Percentiles rank a stretch among this genome's conserved stretches.
These are phyloP conservation scores for Sclerotinia minor DNA, from an alignment of 2,329 filamentous ascomycete genomes.

Conservation along the genomic window DNA sequence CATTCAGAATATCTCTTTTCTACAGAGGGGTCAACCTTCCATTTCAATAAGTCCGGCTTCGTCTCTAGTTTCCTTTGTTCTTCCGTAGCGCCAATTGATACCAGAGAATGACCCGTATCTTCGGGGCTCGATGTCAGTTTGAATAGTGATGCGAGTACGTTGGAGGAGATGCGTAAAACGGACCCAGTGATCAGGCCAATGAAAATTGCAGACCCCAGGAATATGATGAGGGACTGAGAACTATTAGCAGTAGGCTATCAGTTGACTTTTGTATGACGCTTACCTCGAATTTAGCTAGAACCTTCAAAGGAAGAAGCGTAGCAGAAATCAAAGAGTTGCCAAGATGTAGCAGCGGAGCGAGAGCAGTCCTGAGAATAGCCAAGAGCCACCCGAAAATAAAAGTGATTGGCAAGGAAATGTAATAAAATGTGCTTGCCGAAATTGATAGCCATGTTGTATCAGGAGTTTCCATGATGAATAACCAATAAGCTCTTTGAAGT, in stretches of 20 bases:
- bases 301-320: slow-evolving; percentile 35
- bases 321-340: slow-evolving; percentile 31
- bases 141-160: slow-evolving; percentile 54
- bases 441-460: slow-evolving; percentile 34
- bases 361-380: slow-evolving; percentile 28
- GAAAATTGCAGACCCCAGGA: slow-evolving; percentile 64
- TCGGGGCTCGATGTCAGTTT: slow-evolving; percentile 43
- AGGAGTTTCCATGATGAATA: slow-evolving; percentile 17
- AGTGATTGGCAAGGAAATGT: slow-evolving; percentile 34
- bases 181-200: slow-evolving; percentile 66
- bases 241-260: slow-evolving; percentile 25
- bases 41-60: slow-evolving; percentile 25
- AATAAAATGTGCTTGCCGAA: slow-evolving; percentile 31
- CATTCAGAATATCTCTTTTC: slow-evolving; percentile 38
- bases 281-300: slow-evolving; percentile 41
- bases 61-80: slow-evolving; percentile 33
- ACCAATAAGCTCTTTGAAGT: background rate
- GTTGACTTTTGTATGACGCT: slow-evolving; percentile 2
- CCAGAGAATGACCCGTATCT: slow-evolving; percentile 32
- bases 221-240: slow-evolving; percentile 47
- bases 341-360: slow-evolving; percentile 38
- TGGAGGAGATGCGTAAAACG: slow-evolving; percentile 57
- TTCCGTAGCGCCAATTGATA: slow-evolving; percentile 33
- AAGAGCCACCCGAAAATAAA: slow-evolving; percentile 30
- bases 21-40: slow-evolving; percentile 26